A percentile compares a stretch with the other conserved stretches of the same genome.
Evolutionary conservation across 495 filamentous ascomycete genomes (phyloP).

Genomic region (Talaromyces trachyspermus): DNA sequence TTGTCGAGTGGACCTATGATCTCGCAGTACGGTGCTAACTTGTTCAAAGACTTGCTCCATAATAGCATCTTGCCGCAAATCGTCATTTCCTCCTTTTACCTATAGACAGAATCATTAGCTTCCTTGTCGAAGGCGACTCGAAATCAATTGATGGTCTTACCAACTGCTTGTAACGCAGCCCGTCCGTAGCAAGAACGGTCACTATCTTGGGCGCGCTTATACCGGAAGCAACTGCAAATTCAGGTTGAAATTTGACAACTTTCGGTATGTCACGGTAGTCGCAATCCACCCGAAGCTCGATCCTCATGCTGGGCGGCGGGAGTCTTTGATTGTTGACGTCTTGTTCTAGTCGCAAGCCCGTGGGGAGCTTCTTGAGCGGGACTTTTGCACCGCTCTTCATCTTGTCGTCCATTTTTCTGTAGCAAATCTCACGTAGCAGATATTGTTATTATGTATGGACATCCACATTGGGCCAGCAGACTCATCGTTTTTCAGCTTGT

Average conservation of each 20-base stretch:
- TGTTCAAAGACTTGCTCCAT: constrained; percentile 99
- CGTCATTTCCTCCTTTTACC: constrained; percentile 91
- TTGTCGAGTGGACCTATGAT: constrained; percentile 76
- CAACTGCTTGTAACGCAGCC: constrained; percentile 73
- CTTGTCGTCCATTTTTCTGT: constrained; percentile 50
- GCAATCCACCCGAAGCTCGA: constrained; percentile 61
- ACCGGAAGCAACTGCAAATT: constrained; percentile 79
- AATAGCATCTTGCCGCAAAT: constrained; percentile 97
- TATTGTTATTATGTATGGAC: constrained; percentile 63
- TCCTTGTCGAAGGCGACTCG: not conserved
- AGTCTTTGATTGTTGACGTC: constrained; percentile 52
- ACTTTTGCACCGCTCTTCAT: constrained; percentile 63
- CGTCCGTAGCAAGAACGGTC: constrained; percentile 67
- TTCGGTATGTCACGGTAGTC: constrained; percentile 71
- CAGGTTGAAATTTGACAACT: constrained; percentile 57
- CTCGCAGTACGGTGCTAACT: constrained; percentile 81
- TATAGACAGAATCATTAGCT: constrained; percentile 16
- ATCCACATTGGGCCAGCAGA: constrained; percentile 47
- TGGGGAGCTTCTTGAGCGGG: constrained; percentile 48
- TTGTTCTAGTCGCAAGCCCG: constrained; percentile 49
- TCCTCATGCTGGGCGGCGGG: constrained; percentile 84
- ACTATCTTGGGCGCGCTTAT: constrained; percentile 90
- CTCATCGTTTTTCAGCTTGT: constrained; percentile 46
- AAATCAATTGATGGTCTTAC: constrained; percentile 34
- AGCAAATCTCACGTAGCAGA: constrained; percentile 66